A percentile compares a stretch with the other conserved stretches of the same genome.
Evolutionary conservation across 2,329 filamentous ascomycete species (phyloP).

Genomic region (Ramularia collo-cygni): DNA sequence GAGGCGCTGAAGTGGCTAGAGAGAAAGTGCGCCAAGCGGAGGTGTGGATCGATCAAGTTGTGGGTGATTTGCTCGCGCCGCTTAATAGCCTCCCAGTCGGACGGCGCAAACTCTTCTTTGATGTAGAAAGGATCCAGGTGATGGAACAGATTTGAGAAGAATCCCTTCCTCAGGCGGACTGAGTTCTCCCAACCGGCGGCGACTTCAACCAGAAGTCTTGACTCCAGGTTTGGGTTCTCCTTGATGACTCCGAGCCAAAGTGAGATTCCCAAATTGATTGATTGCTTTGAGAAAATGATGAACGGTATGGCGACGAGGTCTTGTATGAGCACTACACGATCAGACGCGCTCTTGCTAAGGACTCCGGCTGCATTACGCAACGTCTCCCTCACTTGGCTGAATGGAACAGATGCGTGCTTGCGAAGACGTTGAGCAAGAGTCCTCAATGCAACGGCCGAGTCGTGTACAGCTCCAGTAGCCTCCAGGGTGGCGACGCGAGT

Average conservation of each 20-base stretch:
- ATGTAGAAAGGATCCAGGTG: slow-evolving; percentile 84
- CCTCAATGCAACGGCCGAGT: slow-evolving; percentile 55
- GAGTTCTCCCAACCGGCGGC: slow-evolving; percentile 86
- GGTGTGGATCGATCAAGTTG: slow-evolving; percentile 78
- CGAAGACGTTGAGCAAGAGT: slow-evolving; percentile 66
- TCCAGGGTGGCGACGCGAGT: slow-evolving; percentile 8
- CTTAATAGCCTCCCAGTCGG: slow-evolving; percentile 66
- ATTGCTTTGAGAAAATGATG: slow-evolving; percentile 84
- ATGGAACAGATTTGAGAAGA: slow-evolving; percentile 69
- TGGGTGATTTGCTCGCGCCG: slow-evolving; percentile 74
- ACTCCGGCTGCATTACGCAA: slow-evolving; percentile 79
- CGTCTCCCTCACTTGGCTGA: slow-evolving; percentile 71
- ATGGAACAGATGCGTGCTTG: slow-evolving; percentile 61
- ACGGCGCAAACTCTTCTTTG: slow-evolving; percentile 87
- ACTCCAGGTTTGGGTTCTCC: slow-evolving; percentile 83
- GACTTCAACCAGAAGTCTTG: slow-evolving; percentile 78
- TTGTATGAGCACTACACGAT: slow-evolving; percentile 73
- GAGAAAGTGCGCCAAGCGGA: slow-evolving; percentile 79
- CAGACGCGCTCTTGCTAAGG: slow-evolving; percentile 68
- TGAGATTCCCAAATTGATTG: slow-evolving; percentile 90
- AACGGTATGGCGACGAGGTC: slow-evolving; percentile 92
- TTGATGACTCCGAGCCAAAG: slow-evolving; percentile 96
- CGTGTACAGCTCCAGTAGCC: slow-evolving; percentile 28
- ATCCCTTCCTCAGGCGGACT: slow-evolving; percentile 66
- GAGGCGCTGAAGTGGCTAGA: slow-evolving; percentile 92